Conservation (phyloP, 116 monocot species). For the Posidonia oceanica region DNA sequence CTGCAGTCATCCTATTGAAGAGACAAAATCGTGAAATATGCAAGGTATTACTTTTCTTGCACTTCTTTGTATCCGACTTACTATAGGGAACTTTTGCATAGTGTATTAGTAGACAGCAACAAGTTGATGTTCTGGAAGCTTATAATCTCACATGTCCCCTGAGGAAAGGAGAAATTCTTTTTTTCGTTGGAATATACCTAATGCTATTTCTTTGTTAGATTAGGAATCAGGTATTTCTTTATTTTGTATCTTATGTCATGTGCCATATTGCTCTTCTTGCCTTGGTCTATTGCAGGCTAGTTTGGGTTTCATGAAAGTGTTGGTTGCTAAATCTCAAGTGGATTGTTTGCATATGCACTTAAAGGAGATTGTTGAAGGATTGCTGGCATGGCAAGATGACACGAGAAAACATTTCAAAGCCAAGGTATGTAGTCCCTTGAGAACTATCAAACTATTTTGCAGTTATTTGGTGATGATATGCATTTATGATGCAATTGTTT, state of each 20-base stretch:
- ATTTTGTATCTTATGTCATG: neutral
- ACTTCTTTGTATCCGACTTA: neutral
- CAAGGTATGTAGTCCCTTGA: slow-evolving; percentile 36
- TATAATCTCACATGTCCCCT: no score
- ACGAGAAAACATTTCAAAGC: slow-evolving; percentile 91
- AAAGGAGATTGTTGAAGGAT: slow-evolving; percentile 69
- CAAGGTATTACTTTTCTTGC: slow-evolving; percentile 37
- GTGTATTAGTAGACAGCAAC: no score
- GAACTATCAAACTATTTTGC: neutral
- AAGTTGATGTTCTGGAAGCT: no score
- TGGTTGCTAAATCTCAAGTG: slow-evolving; percentile 76
- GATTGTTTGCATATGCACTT: slow-evolving; percentile 66
- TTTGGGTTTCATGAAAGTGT: slow-evolving; percentile 85
- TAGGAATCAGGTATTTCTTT: neutral
- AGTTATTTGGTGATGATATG: neutral
- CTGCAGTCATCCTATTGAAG: slow-evolving; percentile 66
- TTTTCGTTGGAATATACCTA: neutral
- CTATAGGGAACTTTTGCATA: no score
- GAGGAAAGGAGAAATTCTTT: no score
- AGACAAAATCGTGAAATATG: slow-evolving; percentile 81
- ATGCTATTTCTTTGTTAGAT: neutral
- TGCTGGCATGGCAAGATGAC: slow-evolving; percentile 71
- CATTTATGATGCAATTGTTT: neutral
- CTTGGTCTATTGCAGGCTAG: slow-evolving; percentile 42
- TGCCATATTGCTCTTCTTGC: no score